Evolutionary conservation across 768 basidiomycete genomes (phyloP).

Genomic region (Boletus reticulatus): DNA sequence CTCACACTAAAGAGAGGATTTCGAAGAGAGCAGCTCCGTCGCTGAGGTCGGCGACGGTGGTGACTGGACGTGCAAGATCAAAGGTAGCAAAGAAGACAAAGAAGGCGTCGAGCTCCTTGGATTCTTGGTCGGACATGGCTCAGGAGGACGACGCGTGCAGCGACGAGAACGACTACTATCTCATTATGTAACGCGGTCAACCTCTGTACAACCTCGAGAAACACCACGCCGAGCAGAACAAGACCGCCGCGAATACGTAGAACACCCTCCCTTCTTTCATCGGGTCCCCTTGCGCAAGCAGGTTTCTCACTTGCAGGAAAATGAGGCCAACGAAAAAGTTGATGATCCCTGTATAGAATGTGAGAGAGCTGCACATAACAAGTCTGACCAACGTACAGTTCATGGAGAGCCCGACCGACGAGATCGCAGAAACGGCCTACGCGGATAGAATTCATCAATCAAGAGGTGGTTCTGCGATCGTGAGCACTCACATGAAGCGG

Average conservation of each 20-base stretch:
- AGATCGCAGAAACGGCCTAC: slow-evolving; percentile 78
- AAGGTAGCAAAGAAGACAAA: slow-evolving; percentile 79
- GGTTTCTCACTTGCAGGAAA: slow-evolving; percentile 82
- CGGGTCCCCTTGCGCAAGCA: slow-evolving; percentile 58
- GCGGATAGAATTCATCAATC: neutral
- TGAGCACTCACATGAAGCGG: slow-evolving; percentile 61
- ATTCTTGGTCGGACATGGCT: slow-evolving; percentile 39
- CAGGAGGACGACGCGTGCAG: neutral
- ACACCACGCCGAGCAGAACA: slow-evolving; percentile 32
- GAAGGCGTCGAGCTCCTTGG: slow-evolving; percentile 76
- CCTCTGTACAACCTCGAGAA: slow-evolving; percentile 28
- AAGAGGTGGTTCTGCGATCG: neutral
- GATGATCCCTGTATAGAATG: slow-evolving; percentile 56
- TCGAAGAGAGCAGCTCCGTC: slow-evolving; percentile 79
- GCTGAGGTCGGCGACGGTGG: slow-evolving; percentile 66
- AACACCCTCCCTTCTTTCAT: slow-evolving; percentile 85
- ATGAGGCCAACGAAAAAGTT: slow-evolving; percentile 84
- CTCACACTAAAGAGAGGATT: slow-evolving; percentile 74
- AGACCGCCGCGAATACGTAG: slow-evolving; percentile 70
- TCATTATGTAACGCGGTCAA: slow-evolving; percentile 28
- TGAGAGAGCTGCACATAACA: neutral
- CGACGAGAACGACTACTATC: slow-evolving; percentile 2
- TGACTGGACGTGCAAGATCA: slow-evolving; percentile 59
- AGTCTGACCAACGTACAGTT: slow-evolving; percentile 51
- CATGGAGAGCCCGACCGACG: slow-evolving; percentile 68